These are phyloP conservation scores for Microbotryomycetes sp. DNA, from an alignment of 1,284 basidiomycete genomes.

Conservation along the genomic window DNA sequence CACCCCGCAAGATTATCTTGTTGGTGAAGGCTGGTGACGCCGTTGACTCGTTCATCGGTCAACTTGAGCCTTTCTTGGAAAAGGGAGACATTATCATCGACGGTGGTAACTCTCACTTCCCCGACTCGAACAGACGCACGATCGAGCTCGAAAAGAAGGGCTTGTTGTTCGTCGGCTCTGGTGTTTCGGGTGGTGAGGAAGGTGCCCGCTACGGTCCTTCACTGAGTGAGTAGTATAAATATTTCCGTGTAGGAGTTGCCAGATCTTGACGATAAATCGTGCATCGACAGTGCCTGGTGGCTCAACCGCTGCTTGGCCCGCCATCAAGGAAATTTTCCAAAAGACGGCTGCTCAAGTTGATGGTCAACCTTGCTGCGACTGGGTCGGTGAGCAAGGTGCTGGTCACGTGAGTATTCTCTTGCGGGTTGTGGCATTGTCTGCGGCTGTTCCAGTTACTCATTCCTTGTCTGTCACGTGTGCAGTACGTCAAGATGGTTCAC, in stretches of 20 bases:
- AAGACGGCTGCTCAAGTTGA: conserved; percentile 91
- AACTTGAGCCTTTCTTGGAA: conserved; percentile 54
- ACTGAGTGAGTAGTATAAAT: conserved; percentile 52
- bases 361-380: conserved; percentile 97
- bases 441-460: background rate
- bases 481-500: conserved; percentile 95
- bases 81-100: conserved; percentile 92
- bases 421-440: background rate
- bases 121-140: conserved; percentile 91
- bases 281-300: conserved; percentile 77
- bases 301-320: conserved; percentile 85
- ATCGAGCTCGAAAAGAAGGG: conserved; percentile 91
- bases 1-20: conserved; percentile 74
- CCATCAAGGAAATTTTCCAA: conserved; percentile 98
- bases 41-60: conserved; percentile 55
- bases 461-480: background rate
- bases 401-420: conserved; percentile 54
- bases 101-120: conserved; percentile 99
- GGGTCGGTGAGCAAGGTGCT: conserved; percentile 93
- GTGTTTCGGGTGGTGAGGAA: conserved; percentile 99
- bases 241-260: background rate
- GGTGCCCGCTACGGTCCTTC: conserved; percentile 96
- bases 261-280: background rate
- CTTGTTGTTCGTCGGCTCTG: conserved; percentile 93
- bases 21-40: conserved; percentile 70